Evolutionary conservation across 139 green algal species (phyloP), one percentile per base, ranked within the genome.

Genomic region (Chlamydomonas sphaeroides): DNA sequence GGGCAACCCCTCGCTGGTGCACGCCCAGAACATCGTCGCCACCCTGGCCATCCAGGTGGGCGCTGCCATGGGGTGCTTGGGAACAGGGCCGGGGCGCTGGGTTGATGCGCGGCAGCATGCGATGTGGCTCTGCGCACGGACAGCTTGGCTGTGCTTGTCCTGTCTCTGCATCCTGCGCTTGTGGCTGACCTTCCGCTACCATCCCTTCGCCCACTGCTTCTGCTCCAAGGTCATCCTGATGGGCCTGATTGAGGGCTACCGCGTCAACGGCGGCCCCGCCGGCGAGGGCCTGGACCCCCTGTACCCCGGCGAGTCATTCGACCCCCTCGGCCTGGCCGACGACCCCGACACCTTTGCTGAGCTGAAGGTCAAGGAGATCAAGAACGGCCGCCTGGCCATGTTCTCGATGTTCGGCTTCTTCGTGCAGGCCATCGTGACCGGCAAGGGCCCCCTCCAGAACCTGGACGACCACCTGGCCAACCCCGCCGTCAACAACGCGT

Each of bases 301-400:
- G 45, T 95, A 98, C 93, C 95, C 95, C 42, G 95, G 95, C 84
- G 95, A 95, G 90, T 87, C 92, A 63, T 98, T 98, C 72, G 96
- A 99, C 94, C 96, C 96, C 88, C 90, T 99, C 81, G 95, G 95
- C 86, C 90, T 98, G 81, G 97, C 97, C 90, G 97, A 98, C 87
- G 96, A 97, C 90, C 93, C 94, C 56, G 92, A 97, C 81, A 94
- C 91, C 85, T 90, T 95, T 77, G 91, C 91, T 76, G 91, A 96
- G 91, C 92, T 97, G n/a, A 95, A 97, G 94, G 92, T 95, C 41
- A 98, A 98, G 93, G 94, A 98, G 91, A 93, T 98, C 88, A 98
- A 98, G 94, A 96, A 97, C 91, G 94, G 94, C 33, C 92, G 94
- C 67, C 89, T 95, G n/a, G 93, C 92, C 38, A 95, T 96, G 92